Evolutionary conservation across 805 yeast genomes (phyloP), one percentile per base, ranked within the genome.

Genomic region (Yamadazyma endophytica): DNA sequence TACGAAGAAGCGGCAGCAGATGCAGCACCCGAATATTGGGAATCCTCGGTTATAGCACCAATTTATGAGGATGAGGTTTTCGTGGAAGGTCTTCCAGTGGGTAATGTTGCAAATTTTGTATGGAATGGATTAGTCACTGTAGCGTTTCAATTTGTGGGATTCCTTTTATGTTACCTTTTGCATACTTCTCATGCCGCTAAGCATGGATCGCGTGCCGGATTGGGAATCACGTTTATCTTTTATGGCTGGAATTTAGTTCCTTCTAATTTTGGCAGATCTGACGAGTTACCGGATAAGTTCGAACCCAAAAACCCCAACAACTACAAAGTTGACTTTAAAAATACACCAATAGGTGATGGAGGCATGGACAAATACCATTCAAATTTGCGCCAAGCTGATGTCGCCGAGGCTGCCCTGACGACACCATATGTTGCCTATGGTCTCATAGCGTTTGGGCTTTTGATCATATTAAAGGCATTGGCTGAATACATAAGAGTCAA

Each of bases 181-280:
- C 97, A 92, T 58, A 90, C 97, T 1, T 85, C 97, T 2, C 98
- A 92, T 54, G 97, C 97, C 4, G 95, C 97, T 4, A 87, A 86
- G 52, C 89, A 89, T 49, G 98, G 98, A 3, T 82, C 97, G 2
- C 68, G 95, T 39, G 83, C 90, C 13, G 98, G 98, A 0, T 61
- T 92, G 35, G 97, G 97, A 2, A 52, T 84, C 38, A 87, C 96
- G 0, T 73, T 92, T 41, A 65, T 90, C 31, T 75, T 80, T 33
- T 77, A 79, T 42, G 95, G 69, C 6, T 59, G 50, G 47, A 49
- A 49, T 29, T 46, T 58, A 38, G 48, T 61, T 7, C 70, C 72
- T 1, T 46, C 63, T 6, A 65, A 64, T 42, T 56, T 53, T 36
- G 72, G 70, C 8, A 52, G 52, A 27, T 44, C 66, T 1, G 60